Conservation (phyloP, 129 eudicot species). For the Flaveria bidentis region DNA sequence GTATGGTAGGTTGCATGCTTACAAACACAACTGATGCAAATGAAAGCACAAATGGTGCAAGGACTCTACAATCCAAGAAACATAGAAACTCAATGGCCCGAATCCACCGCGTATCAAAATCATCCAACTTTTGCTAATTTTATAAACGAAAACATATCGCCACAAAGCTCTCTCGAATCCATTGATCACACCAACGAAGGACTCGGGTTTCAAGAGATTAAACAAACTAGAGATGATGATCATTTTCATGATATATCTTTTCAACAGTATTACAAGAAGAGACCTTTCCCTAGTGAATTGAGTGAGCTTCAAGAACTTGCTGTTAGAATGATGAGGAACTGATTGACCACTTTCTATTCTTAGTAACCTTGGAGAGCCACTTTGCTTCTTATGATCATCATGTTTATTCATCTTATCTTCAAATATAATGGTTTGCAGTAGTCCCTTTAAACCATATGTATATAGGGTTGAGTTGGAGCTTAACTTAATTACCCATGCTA, state of each 20-base stretch:
- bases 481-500: conserved; percentile 6
- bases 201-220: conserved; percentile 46
- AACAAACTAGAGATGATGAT: conserved; percentile 39
- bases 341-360: conserved; percentile 20
- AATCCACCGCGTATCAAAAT: conserved; percentile 29
- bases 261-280: conserved; percentile 51
- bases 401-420: conserved; percentile 41
- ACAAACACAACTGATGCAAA: conserved; percentile 94
- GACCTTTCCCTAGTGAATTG: conserved; percentile 70
- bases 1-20: conserved; percentile 79
- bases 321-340: conserved; percentile 84
- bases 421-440: conserved; percentile 15
- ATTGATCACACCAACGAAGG: conserved; percentile 46
- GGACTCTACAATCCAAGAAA: conserved; percentile 49
- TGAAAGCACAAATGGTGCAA: conserved; percentile 74
- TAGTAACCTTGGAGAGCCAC: conserved; percentile 20
- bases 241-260: conserved; percentile 31
- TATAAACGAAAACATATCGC: conserved; percentile 51
- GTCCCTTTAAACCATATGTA: conserved; percentile 23
- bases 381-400: conserved; percentile 28
- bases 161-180: conserved; percentile 80
- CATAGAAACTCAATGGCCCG: conserved; percentile 56
- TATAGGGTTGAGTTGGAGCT: conserved; percentile 19
- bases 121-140: conserved; percentile 33
- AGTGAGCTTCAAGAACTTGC: conserved; percentile 94